Conservation (phyloP, 495 filamentous ascomycete genomes). For the Daldinia caldariorum region DNA sequence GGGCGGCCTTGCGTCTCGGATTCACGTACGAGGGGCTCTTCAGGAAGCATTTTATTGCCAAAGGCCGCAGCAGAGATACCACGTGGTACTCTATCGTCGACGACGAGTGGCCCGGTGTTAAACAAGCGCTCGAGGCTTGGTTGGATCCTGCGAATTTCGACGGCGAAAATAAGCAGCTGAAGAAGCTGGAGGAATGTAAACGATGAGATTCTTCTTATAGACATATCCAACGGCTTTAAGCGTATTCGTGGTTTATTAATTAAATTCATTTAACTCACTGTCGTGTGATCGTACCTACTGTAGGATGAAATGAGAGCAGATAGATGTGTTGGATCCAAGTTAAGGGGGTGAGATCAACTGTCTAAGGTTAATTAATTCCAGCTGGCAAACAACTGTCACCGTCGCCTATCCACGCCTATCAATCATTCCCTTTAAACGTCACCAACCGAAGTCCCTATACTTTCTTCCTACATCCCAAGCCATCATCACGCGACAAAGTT, state of each 20-base stretch:
- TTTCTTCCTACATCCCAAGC: not conserved
- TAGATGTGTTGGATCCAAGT: no score
- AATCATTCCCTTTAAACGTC: not conserved
- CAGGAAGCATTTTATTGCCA: conserved; percentile 65
- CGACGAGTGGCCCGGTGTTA: conserved; percentile 60
- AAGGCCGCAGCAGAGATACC: conserved; percentile 65
- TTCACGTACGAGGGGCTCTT: conserved; percentile 65
- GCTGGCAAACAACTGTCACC: conserved; percentile 3
- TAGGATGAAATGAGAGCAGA: not conserved
- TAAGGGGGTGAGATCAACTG: no score
- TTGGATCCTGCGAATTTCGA: conserved; percentile 60
- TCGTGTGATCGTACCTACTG: no score
- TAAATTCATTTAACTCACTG: no score
- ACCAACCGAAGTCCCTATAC: not conserved
- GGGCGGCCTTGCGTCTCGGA: conserved; percentile 62
- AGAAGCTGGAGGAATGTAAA: conserved; percentile 47
- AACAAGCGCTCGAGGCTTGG: conserved; percentile 59
- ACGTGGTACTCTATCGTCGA: conserved; percentile 64
- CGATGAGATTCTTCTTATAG: not conserved
- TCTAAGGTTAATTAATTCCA: not conserved
- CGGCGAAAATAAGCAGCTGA: conserved; percentile 56
- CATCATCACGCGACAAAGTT: conserved; percentile 3
- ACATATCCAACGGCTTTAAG: no score
- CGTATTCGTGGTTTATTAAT: no score
- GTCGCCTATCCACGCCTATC: no score